These are phyloP conservation scores for Gamarada debralockiae DNA, from an alignment of 495 filamentous ascomycete species.

Conservation along the genomic window DNA sequence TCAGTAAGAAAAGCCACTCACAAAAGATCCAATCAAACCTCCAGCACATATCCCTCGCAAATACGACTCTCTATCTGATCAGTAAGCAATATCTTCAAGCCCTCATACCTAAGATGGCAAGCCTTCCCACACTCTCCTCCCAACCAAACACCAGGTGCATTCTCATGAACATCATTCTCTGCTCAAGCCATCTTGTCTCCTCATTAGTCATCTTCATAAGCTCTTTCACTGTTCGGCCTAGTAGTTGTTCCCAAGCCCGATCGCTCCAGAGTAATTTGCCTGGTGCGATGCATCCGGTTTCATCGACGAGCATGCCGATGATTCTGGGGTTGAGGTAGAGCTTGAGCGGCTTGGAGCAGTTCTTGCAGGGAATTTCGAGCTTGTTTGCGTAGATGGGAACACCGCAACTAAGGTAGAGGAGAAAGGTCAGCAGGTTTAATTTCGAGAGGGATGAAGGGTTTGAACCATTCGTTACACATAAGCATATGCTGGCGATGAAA, in stretches of 20 bases:
- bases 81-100: not conserved
- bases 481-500: conserved; percentile 43
- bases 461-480: conserved; percentile 53
- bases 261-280: conserved; percentile 50
- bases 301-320: conserved; percentile 49
- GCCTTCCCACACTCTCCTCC: conserved; percentile 38
- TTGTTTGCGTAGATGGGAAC: conserved; percentile 51
- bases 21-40: no score
- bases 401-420: conserved; percentile 42
- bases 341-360: conserved; percentile 39
- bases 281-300: conserved; percentile 44
- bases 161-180: conserved; percentile 43
- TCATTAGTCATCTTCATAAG: conserved; percentile 28
- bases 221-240: conserved; percentile 38
- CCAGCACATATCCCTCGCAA: no score
- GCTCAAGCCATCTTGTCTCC: conserved; percentile 42
- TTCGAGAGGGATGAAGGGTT: not conserved
- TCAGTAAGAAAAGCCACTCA: no score
- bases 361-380: conserved; percentile 41
- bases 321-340: conserved; percentile 53
- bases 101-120: conserved; percentile 35
- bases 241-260: conserved; percentile 48
- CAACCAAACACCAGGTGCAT: conserved; percentile 54
- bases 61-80: no score
- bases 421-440: not conserved